These are phyloP conservation scores for Lachancea kluyveri DNA, from an alignment of 805 yeast species.

Conservation along the genomic window DNA sequence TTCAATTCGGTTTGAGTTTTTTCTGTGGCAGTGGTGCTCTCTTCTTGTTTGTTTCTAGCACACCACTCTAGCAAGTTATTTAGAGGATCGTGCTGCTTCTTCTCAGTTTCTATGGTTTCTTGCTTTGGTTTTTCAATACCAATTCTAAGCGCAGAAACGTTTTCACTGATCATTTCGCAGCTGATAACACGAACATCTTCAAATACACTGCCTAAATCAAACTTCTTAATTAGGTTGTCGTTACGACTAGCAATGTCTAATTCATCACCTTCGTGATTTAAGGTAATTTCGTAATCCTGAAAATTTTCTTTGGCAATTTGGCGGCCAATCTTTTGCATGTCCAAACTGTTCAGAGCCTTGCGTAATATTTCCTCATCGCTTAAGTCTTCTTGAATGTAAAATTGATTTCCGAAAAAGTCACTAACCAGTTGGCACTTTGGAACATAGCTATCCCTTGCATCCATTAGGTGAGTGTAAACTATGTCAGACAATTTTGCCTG, in stretches of 20 bases:
- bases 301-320: constrained; percentile 21
- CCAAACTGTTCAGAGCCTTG: constrained; percentile 17
- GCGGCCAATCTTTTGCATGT: constrained; percentile 15
- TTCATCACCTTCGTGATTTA: constrained; percentile 22
- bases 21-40: no score
- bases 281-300: constrained; percentile 24
- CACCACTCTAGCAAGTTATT: no score
- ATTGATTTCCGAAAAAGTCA: constrained; percentile 27
- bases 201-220: constrained; percentile 16
- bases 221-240: constrained; percentile 17
- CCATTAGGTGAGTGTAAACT: constrained; percentile 11
- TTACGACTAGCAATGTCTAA: constrained; percentile 16
- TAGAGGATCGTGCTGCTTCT: background rate
- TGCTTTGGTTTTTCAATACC: constrained; percentile 6
- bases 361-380: constrained; percentile 16
- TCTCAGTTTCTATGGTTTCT: background rate
- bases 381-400: constrained; percentile 24
- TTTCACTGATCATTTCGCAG: constrained; percentile 15
- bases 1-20: no score
- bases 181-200: constrained; percentile 21
- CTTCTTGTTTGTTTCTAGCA: no score
- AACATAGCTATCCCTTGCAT: constrained; percentile 14
- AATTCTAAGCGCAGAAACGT: constrained; percentile 3
- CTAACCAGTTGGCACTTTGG: constrained; percentile 21
- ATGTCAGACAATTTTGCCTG: constrained; percentile 15